These are phyloP conservation scores for Coniferiporia weirii DNA, from an alignment of 1,284 basidiomycete genomes.

Conservation along the genomic window DNA sequence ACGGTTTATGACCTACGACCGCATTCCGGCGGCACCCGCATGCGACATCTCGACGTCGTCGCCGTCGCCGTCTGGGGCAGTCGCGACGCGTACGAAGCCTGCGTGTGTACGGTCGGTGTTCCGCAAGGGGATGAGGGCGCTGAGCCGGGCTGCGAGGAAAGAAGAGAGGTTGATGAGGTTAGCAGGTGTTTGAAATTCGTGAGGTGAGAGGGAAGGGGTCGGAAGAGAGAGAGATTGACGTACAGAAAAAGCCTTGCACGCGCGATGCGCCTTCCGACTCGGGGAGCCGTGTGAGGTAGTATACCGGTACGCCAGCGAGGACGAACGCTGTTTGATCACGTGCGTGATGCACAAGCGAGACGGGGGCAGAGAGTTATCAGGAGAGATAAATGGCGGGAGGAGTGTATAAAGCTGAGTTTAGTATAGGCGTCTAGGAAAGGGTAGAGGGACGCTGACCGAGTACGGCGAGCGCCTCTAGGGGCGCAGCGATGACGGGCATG, in stretches of 20 bases:
- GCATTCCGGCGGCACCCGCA: not conserved
- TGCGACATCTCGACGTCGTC: not conserved
- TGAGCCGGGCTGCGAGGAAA: conserved; percentile 6
- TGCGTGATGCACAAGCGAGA: too few species aligned
- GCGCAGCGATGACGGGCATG: conserved; percentile 95
- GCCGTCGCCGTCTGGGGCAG: conserved; percentile 10
- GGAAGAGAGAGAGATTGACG: conserved; percentile 24
- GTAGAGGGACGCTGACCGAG: conserved; percentile 49
- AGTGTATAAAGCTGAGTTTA: too few species aligned
- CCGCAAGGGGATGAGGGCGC: conserved; percentile 3
- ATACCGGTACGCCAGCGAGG: conserved; percentile 75
- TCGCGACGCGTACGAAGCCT: conserved; percentile 15
- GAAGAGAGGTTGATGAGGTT: not conserved
- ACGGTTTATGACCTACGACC: not conserved
- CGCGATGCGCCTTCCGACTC: conserved; percentile 35
- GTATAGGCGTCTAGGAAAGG: not conserved
- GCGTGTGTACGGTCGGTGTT: conserved; percentile 6
- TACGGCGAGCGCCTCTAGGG: conserved; percentile 81
- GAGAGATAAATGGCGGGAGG: not conserved
- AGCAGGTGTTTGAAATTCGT: not conserved
- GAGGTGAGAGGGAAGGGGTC: not conserved
- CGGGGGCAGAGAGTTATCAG: not conserved
- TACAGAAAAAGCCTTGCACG: conserved; percentile 43
- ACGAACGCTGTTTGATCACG: conserved; percentile 48
- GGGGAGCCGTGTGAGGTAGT: conserved; percentile 67